A percentile compares a stretch with the other conserved stretches of the same genome.
phyloP scores from a whole-genome alignment of 495 filamentous ascomycete genomes.

The Penicillium soppii region DNA sequence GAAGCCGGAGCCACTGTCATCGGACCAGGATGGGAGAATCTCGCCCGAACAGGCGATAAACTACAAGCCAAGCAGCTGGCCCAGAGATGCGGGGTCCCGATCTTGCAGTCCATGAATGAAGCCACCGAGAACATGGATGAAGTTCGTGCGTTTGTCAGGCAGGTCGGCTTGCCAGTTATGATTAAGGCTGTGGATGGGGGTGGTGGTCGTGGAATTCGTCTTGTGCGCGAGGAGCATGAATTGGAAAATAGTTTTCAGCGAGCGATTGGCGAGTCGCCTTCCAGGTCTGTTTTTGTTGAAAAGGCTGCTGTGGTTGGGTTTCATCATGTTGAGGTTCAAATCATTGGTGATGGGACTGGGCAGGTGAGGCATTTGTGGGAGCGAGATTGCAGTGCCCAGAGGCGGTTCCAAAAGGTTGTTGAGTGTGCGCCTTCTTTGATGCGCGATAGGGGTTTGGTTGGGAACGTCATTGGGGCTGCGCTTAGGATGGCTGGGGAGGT shows the following conservation, averaged over 20 bases:
- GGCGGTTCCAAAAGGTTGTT: constrained; percentile 57
- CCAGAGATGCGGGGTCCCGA: constrained; percentile 51
- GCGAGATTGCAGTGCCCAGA: constrained; percentile 60
- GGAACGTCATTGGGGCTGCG: constrained; percentile 38
- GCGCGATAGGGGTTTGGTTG: constrained; percentile 34
- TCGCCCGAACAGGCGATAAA: constrained; percentile 57
- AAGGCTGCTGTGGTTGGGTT: constrained; percentile 50
- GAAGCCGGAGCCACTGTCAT: constrained; percentile 50
- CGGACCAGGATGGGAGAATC: constrained; percentile 52
- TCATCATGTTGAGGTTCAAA: constrained; percentile 58
- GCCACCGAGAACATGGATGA: constrained; percentile 40
- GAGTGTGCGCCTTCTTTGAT: constrained; percentile 47
- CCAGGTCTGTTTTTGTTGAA: constrained; percentile 53
- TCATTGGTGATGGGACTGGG: constrained; percentile 54
- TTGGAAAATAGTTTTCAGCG: constrained; percentile 42
- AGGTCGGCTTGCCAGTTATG: constrained; percentile 56
- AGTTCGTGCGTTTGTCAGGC: constrained; percentile 41
- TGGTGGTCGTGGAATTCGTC: constrained; percentile 50
- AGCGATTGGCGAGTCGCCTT: constrained; percentile 50
- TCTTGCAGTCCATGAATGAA: constrained; percentile 46
- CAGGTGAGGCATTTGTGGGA: constrained; percentile 55
- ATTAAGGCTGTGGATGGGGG: constrained; percentile 55
- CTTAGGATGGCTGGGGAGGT: constrained; percentile 42
- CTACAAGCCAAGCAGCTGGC: constrained; percentile 55
- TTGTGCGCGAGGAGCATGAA: constrained; percentile 42